Base-by-base conservation (phyloP, 2,329 filamentous ascomycete genomes). In the Fusarium udum region DNA sequence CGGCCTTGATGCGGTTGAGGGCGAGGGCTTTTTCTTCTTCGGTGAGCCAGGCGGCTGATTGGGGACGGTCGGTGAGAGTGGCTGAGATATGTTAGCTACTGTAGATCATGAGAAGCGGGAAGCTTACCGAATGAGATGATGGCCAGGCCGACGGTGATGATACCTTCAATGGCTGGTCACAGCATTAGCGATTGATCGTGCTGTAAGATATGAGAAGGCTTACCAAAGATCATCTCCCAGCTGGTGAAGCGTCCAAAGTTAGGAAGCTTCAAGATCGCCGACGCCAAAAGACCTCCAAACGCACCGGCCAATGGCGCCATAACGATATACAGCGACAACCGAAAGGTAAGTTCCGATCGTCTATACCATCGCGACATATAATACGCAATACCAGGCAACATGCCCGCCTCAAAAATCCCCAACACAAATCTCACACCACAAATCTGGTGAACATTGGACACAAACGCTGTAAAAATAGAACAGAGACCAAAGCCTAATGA, bases 151-250 rank as follows among this genome's bases (percentile, higher is more conserved):
- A 80, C 75, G 5, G 83, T 84, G 72, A 92, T 88, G 74, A 92
- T 89, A 26, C 92, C 92, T 78, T 93, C 92, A n/a, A 93, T 89
- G 8, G 86, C 87, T 69, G 1, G 26, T 28, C 26, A 28, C 7
- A 28, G 26, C 26, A 28, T 28, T 28, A 28, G 26, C 26, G 26
- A 28, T 7, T 28, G 26, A 28, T 22, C 6, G 0, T 26, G 9
- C 16, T 2, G 1, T 3, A 0, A 24, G 15, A 11, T 2, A 4
- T 14, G 16, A 20, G 22, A 34, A 24, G 31, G 0, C 31, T 51
- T 34, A 52, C 49, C 31, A 61, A 93, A 93, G 58, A 93, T 92
- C 90, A 92, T 92, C 13, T 91, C 84, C 92, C 92, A 93, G 10
- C 80, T 82, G 31, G 82, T 83, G 1, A 92, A 80, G 8, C 83